These are phyloP conservation scores for Trypanosoma scelopori DNA, from an alignment of 208 protist genomes.

Conservation along the genomic window DNA sequence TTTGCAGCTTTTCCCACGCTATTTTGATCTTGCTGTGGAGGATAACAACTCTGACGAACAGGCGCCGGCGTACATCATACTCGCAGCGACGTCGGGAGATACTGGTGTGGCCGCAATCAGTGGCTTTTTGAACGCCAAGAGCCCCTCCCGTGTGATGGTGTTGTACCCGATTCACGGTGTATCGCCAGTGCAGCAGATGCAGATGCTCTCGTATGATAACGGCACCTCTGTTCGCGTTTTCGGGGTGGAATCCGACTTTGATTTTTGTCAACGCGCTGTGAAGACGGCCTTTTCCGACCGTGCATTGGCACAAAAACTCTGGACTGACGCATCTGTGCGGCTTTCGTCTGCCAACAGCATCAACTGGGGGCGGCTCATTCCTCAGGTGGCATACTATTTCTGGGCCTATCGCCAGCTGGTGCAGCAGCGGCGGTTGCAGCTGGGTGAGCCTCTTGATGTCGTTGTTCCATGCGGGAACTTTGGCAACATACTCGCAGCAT, in stretches of 20 bases:
- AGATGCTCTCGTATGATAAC: constrained; percentile 87
- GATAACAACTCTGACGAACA: constrained; percentile 19
- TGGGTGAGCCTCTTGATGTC: constrained; percentile 73
- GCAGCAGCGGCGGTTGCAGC: constrained; percentile 23
- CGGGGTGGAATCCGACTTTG: constrained; percentile 82
- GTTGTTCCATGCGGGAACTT: constrained; percentile 97
- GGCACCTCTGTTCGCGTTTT: constrained; percentile 65
- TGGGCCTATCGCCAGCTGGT: constrained; percentile 91
- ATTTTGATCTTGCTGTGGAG: constrained; percentile 63
- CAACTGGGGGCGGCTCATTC: constrained; percentile 97
- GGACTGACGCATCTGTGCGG: constrained; percentile 30
- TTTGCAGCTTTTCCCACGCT: constrained; percentile 86
- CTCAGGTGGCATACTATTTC: constrained; percentile 97
- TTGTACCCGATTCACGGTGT: constrained; percentile 86
- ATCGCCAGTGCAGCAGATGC: constrained; percentile 80
- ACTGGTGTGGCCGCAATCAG: constrained; percentile 88
- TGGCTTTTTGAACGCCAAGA: constrained; percentile 74
- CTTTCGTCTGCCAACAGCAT: constrained; percentile 97
- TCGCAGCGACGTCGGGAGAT: constrained; percentile 89
- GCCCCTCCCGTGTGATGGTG: constrained; percentile 77
- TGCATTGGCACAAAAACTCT: constrained; percentile 64
- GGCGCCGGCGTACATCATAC: constrained; percentile 64
- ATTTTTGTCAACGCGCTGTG: constrained; percentile 91
- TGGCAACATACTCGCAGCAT: constrained; percentile 95
- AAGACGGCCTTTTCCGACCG: constrained; percentile 91